Percentiles rank a stretch among this genome's conserved stretches.
Evolutionary conservation across 2,329 filamentous ascomycete genomes (phyloP).

Genomic region (Arachnomyces sp.): DNA sequence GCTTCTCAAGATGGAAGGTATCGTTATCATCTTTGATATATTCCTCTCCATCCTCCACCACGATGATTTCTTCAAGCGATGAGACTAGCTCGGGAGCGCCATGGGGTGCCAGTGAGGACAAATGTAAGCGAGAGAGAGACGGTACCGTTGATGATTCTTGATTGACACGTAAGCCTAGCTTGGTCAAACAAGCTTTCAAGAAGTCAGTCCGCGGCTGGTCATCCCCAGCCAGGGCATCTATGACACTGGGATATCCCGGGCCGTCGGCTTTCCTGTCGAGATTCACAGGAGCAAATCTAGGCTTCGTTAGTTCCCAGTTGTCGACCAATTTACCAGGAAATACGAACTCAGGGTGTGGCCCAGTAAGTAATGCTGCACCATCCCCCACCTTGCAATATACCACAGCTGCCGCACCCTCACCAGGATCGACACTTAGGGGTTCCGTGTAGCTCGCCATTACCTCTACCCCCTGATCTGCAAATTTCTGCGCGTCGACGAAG

Average conservation of each 20-base stretch:
- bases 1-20: conserved; percentile 67
- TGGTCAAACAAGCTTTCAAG: conserved; percentile 67
- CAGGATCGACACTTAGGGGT: conserved; percentile 65
- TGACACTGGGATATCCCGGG: conserved; percentile 61
- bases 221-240: conserved; percentile 58
- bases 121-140: conserved; percentile 70
- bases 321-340: conserved; percentile 9
- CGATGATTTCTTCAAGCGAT: conserved; percentile 57
- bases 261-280: conserved; percentile 59
- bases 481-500: conserved; percentile 68
- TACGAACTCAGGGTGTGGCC: conserved; percentile 82
- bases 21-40: conserved; percentile 75
- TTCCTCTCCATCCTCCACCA: conserved; percentile 56
- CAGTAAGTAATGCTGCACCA: conserved; percentile 70
- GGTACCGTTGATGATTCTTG: conserved; percentile 61
- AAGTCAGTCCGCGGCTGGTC: conserved; percentile 66
- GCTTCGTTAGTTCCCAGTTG: conserved; percentile 17
- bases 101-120: conserved; percentile 60
- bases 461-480: conserved; percentile 59
- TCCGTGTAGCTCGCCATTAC: conserved; percentile 74
- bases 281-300: conserved; percentile 73
- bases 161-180: conserved; percentile 73
- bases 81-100: conserved; percentile 60
- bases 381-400: conserved; percentile 77
- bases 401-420: conserved; percentile 64